Percentiles rank a stretch among this genome's conserved stretches.
These are phyloP conservation scores for Diospyros kaki DNA, from an alignment of 148 eudicot genomes.

Conservation along the genomic window DNA sequence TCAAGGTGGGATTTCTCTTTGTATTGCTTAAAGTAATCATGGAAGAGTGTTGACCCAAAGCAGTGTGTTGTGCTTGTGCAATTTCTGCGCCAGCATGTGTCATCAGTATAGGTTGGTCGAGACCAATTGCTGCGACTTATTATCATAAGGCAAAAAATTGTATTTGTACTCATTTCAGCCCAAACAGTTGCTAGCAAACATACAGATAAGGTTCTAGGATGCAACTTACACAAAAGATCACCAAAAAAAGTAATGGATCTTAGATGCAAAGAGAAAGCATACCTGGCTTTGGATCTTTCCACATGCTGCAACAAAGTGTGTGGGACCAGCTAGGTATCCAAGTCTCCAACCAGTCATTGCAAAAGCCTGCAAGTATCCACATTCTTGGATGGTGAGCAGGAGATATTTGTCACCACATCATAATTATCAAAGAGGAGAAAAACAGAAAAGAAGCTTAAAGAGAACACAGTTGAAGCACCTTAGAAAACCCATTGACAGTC, in stretches of 20 bases:
- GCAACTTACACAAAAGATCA: background rate
- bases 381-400: background rate
- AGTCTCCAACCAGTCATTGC: constrained; percentile 99
- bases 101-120: too few species aligned
- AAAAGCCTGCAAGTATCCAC: constrained; percentile 51
- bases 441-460: background rate
- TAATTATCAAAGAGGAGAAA: background rate
- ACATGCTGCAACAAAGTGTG: constrained; percentile 87
- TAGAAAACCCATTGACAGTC: constrained; percentile 95
- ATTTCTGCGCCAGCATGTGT: too few species aligned
- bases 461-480: constrained; percentile 38
- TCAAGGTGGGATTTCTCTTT: too few species aligned
- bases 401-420: background rate
- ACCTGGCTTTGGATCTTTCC: constrained; percentile 98
- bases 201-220: background rate
- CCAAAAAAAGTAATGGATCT: background rate
- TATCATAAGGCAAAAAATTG: too few species aligned
- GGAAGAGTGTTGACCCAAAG: too few species aligned
- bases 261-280: constrained; percentile 3
- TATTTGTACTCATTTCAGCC: too few species aligned
- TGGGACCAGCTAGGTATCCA: constrained; percentile 93
- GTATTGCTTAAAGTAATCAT: too few species aligned
- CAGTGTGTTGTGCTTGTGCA: too few species aligned
- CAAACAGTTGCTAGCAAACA: background rate
- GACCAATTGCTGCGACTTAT: too few species aligned